phyloP scores from a whole-genome alignment of 495 filamentous ascomycete species.

The Bombardia bombarda region DNA sequence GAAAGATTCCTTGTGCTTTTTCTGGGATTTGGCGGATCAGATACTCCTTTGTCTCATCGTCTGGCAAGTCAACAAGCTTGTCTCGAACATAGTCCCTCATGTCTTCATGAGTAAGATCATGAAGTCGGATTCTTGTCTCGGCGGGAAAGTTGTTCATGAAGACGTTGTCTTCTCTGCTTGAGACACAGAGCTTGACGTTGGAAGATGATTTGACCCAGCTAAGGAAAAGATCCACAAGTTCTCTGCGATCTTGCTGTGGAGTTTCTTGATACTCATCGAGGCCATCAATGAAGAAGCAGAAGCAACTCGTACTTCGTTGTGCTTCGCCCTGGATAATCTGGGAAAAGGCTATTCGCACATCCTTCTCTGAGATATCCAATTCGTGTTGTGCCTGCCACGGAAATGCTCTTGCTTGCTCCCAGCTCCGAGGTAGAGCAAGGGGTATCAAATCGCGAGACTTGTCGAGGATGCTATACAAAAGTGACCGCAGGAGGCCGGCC shows the following conservation, averaged over 20 bases:
- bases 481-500: conserved; percentile 29
- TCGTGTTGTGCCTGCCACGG: not conserved
- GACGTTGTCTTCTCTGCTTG: conserved; percentile 32
- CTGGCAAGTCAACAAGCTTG: conserved; percentile 14
- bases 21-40: not conserved
- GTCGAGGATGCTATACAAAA: conserved; percentile 29
- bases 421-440: not conserved
- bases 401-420: not conserved
- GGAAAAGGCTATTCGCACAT: not conserved
- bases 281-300: conserved; percentile 20
- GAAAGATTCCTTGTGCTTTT: conserved; percentile 7
- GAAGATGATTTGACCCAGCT: conserved; percentile 3
- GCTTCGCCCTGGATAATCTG: not conserved
- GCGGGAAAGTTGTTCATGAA: conserved; percentile 26
- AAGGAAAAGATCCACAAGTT: not conserved
- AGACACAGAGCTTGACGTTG: conserved; percentile 33
- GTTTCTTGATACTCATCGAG: conserved; percentile 32
- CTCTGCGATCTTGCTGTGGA: conserved; percentile 1
- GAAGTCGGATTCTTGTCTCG: conserved; percentile 4
- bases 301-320: conserved; percentile 1
- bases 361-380: not conserved
- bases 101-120: conserved; percentile 9
- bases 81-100: conserved; percentile 12
- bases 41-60: not conserved
- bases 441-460: conserved; percentile 21